Base-by-base conservation (phyloP, 1,284 basidiomycete species). In the Papiliotrema flavescens region DNA sequence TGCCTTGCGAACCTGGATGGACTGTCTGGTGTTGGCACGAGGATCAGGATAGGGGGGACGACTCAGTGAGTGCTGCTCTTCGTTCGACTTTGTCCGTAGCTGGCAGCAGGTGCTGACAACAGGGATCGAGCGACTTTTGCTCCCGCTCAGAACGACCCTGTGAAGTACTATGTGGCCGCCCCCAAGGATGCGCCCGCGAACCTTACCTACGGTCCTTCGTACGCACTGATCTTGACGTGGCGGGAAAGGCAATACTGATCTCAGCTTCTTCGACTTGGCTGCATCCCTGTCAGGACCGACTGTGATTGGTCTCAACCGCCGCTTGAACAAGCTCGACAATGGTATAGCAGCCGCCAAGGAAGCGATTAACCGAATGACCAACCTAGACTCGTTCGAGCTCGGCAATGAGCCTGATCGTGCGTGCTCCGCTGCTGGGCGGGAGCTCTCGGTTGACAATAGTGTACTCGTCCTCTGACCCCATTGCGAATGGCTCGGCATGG, bases 381-480 rank as follows among this genome's bases (percentile, higher is more conserved):
- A 79, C 56, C 59, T 80, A 6, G 69, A 75, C 50, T 73, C 78
- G 4, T 59, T 80, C 41, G 79, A 80, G 57, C 62, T 79, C 2
- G 79, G 79, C 17, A 80, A 80, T 62, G 79, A 80, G 63, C 79
- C 79, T 0, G 78, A 80, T 32, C 28, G 34, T 69, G 79, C 79
- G 53, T 44, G 77, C 64, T 40, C 1, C 3, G 9, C 23, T 26
- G 28, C 24, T 8, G n/a, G n/a, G n/a, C n/a, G n/a, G n/a, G n/a
- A 43, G 23, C n/a, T 26, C 22, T 37, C 22, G 42, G 40, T 53
- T 37, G 6, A 32, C 28, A 32, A 32, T 40, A 35, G 39, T 53
- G 47, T 41, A 52, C 35, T 14, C 26, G 7, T 15, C 14, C 43
- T 72, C 70, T 1, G 74, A 75, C 9, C 76, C 76, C 49, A 69